These are phyloP conservation scores for Parsonsia alboflavescens DNA, from an alignment of 257 asterid species.

Conservation along the genomic window DNA sequence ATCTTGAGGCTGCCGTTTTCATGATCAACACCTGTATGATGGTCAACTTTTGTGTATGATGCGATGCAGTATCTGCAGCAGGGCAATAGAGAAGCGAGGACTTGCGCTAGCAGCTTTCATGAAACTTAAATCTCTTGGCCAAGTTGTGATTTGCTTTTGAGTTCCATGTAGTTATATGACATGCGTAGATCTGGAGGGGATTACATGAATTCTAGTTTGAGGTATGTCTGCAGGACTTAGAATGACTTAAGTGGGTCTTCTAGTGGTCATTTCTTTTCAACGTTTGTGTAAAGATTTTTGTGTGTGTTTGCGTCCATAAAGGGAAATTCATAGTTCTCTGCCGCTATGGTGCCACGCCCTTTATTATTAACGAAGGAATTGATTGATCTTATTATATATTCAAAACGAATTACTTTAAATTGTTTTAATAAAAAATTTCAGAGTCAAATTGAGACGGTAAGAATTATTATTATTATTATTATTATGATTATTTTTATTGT, in stretches of 20 bases:
- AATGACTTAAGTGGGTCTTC: background rate
- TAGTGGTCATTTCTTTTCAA: background rate
- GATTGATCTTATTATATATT: no score
- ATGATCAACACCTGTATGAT: constrained; percentile 85
- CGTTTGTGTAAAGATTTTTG: constrained; percentile 6
- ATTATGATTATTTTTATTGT: no score
- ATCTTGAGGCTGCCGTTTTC: constrained; percentile 93
- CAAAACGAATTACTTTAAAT: no score
- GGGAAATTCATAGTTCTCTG: background rate
- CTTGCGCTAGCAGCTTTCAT: background rate
- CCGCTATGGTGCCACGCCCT: background rate
- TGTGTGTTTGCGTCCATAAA: background rate
- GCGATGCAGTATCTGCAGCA: constrained; percentile 94
- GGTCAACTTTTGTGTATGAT: no score
- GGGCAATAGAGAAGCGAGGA: constrained; percentile 87
- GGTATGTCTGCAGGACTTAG: background rate
- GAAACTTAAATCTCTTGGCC: constrained; percentile 5
- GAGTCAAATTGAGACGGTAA: no score
- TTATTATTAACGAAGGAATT: no score
- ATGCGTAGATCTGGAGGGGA: background rate
- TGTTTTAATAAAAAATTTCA: no score
- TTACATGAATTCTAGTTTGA: constrained; percentile 2
- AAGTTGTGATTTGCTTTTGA: background rate
- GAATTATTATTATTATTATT: no score
- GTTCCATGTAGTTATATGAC: background rate